Evolutionary conservation across 495 filamentous ascomycete species (phyloP), one percentile per base, ranked within the genome.

Genomic region (Penicillium manginii): DNA sequence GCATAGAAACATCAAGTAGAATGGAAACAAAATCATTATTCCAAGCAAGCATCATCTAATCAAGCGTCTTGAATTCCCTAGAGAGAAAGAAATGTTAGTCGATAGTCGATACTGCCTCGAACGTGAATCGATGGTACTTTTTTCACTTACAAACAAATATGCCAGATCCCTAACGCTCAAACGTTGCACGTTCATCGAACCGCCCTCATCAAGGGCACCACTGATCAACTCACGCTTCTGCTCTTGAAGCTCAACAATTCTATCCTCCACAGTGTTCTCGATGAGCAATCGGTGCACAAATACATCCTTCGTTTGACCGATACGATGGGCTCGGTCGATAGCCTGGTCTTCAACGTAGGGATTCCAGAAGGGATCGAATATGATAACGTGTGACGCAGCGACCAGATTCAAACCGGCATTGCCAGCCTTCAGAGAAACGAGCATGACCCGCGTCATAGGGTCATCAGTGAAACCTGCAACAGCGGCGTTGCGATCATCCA

Each of bases 331-430:
- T 37, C 93, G 91, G 72, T 97, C 94, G 54, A 98, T 88, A 1
- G 93, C 93, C 71, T 98, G 93, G 63, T 93, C 91, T 74, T 98
- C 93, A 23, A 96, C 88, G 68, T 88, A 97, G 0, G 93, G 92
- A 59, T 98, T 98, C 91, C 94, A 98, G 77, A 96, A 97, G 0
- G 93, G 93, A 62, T 98, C 93, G 55, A 96, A 84, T 52, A 97
- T 88, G 67, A 98, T 91, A 60, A 98, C 90, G 61, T 91, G 88
- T 0, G 86, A 89, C 0, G 93, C 93, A n/a, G 86, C 86, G 8
- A 88, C 88, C 18, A 98, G 83, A 68, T 98, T 98, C 37, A 98
- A 79, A 0, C 93, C 93, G 0, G 93, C 84, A 67, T 98, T 98
- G 12, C 93, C 93, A 0, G 93, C 93, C 52, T 92, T 92, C 39